Percentiles rank a stretch among this genome's conserved stretches.
Conservation (phyloP, 306 rosid species). For the Canavalia ensiformis region DNA sequence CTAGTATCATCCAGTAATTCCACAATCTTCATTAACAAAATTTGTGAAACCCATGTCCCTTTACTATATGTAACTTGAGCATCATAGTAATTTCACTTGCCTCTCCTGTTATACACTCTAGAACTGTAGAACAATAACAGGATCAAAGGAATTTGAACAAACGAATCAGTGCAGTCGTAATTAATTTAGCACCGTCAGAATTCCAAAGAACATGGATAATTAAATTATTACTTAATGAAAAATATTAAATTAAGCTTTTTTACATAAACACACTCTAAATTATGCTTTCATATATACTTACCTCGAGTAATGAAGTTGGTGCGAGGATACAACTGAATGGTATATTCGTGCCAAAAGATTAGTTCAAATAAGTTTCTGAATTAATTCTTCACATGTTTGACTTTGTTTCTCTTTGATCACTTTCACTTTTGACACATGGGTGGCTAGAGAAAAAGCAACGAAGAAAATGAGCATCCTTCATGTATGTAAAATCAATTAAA, state of each 20-base stretch:
- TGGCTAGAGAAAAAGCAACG: slow-evolving; percentile 45
- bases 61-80: too few species aligned
- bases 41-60: too few species aligned
- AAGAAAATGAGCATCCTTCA: slow-evolving; percentile 49
- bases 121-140: too few species aligned
- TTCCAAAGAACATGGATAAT: too few species aligned
- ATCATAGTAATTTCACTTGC: too few species aligned
- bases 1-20: too few species aligned
- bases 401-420: slow-evolving; percentile 52
- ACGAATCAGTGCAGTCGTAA: too few species aligned
- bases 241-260: neutral
- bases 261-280: neutral
- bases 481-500: slow-evolving; percentile 2
- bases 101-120: too few species aligned
- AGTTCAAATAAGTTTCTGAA: slow-evolving; percentile 5
- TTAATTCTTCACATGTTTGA: slow-evolving; percentile 50
- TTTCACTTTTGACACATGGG: slow-evolving; percentile 51
- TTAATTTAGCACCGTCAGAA: too few species aligned
- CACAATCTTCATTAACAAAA: too few species aligned
- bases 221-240: too few species aligned
- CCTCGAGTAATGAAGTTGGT: neutral
- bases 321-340: neutral
- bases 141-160: too few species aligned
- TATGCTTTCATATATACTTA: neutral
- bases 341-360: slow-evolving; percentile 21